Evolutionary conservation across 2,329 filamentous ascomycete genomes (phyloP).

Genomic region (Phaeosphaeria sp.): DNA sequence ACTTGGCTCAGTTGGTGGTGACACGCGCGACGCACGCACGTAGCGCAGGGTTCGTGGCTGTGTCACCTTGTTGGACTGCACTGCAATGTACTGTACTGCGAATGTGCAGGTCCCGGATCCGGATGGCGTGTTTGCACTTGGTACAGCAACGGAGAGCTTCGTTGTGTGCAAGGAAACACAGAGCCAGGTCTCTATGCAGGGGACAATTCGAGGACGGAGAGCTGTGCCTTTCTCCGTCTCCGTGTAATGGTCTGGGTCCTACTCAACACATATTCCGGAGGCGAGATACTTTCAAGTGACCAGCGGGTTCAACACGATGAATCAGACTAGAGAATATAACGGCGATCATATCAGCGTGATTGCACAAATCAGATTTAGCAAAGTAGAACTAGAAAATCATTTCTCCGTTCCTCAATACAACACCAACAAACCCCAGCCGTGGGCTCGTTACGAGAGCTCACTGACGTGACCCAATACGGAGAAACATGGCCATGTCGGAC

Average conservation of each 20-base stretch:
- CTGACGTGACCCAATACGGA: background rate
- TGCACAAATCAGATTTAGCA: background rate
- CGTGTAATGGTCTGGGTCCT: background rate
- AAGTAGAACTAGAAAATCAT: background rate
- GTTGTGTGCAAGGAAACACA: no score
- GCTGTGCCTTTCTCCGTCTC: background rate
- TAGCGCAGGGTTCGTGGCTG: background rate
- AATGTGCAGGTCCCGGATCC: background rate
- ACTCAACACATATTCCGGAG: background rate
- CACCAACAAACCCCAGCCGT: background rate
- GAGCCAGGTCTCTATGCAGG: background rate
- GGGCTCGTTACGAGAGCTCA: background rate
- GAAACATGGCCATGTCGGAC: conserved; percentile 2
- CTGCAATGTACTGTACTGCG: background rate
- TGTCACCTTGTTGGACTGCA: background rate
- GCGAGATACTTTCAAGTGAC: background rate
- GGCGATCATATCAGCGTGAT: background rate
- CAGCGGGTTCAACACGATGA: background rate
- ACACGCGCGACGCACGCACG: background rate
- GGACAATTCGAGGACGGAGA: background rate
- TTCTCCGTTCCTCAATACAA: background rate
- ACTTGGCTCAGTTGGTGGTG: background rate
- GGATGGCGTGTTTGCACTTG: background rate
- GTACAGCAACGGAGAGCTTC: background rate
- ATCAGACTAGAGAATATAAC: background rate